A percentile compares a stretch with the other conserved stretches of the same genome.
Evolutionary conservation across 176 grass and related monocot genomes (phyloP).

Genomic region (Rhipidocladum racemiflorum): DNA sequence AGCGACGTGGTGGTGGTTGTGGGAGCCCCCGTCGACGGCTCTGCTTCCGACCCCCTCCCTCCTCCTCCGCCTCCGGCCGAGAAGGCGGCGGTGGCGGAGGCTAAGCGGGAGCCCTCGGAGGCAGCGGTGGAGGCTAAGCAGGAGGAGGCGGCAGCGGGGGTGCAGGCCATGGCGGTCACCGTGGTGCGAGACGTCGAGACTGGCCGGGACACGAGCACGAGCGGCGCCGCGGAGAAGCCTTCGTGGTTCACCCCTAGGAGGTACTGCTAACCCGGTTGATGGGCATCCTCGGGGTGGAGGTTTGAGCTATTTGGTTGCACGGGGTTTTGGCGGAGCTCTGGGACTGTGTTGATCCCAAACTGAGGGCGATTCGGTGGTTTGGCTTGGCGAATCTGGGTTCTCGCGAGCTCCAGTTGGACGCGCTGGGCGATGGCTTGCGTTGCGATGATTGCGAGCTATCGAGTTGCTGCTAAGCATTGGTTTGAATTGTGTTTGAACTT

Average conservation of each 20-base stretch:
- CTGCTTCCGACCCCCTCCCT: neutral
- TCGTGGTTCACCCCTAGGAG: slow-evolving; percentile 63
- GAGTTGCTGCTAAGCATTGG: neutral
- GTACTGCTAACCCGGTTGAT: slow-evolving; percentile 1
- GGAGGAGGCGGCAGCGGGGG: neutral
- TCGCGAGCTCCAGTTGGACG: neutral
- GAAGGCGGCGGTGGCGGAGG: neutral
- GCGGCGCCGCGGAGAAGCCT: slow-evolving; percentile 37
- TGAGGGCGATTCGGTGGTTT: neutral
- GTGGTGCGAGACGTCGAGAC: slow-evolving; percentile 44
- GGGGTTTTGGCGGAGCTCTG: neutral
- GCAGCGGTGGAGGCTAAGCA: slow-evolving; percentile 14
- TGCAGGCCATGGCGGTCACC: slow-evolving; percentile 52
- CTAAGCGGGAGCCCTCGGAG: neutral
- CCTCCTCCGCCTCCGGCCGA: neutral
- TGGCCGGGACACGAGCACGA: slow-evolving; percentile 20
- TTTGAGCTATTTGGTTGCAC: slow-evolving; percentile 1
- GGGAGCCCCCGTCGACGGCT: slow-evolving; percentile 22
- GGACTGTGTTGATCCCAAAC: neutral
- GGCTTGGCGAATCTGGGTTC: neutral
- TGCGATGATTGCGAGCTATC: neutral
- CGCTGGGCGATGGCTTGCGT: neutral
- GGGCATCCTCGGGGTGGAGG: neutral
- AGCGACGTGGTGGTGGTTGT: slow-evolving; percentile 37
- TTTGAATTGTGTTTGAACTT: neutral